These are phyloP conservation scores for Emericellopsis terricola DNA, from an alignment of 495 filamentous ascomycete species.

Conservation along the genomic window DNA sequence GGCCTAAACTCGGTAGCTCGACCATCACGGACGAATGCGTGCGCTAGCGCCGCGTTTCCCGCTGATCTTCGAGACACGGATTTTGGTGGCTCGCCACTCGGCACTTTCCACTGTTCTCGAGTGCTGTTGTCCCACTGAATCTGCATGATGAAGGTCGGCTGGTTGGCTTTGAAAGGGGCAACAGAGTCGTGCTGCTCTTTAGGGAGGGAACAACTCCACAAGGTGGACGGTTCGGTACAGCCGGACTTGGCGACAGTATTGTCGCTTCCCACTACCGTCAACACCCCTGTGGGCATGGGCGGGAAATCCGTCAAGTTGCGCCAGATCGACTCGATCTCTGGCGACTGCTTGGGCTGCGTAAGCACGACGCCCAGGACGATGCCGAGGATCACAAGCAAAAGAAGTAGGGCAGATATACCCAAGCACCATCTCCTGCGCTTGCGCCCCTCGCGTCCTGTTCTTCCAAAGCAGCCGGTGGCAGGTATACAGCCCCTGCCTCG, in stretches of 20 bases:
- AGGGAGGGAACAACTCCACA: constrained; percentile 74
- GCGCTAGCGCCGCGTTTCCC: not conserved
- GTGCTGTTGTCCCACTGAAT: constrained; percentile 66
- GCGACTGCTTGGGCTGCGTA: constrained; percentile 18
- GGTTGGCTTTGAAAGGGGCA: constrained; percentile 37
- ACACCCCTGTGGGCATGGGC: constrained; percentile 65
- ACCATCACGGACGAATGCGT: not conserved
- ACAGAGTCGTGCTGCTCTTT: constrained; percentile 49
- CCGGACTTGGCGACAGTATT: constrained; percentile 34
- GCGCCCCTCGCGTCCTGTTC: constrained; percentile 41
- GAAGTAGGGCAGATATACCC: constrained; percentile 28
- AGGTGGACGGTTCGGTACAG: constrained; percentile 47
- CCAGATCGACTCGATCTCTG: constrained; percentile 28
- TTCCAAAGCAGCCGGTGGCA: constrained; percentile 40
- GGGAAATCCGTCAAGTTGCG: constrained; percentile 75
- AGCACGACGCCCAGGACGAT: constrained; percentile 43
- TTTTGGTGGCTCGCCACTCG: constrained; percentile 12
- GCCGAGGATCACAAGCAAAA: constrained; percentile 39
- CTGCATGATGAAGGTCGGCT: constrained; percentile 63
- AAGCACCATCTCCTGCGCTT: constrained; percentile 45
- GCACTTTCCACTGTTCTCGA: constrained; percentile 22
- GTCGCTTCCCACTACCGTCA: constrained; percentile 53
- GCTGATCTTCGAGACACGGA: constrained; percentile 1
- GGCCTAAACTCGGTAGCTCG: constrained; percentile 26
- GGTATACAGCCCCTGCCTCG: constrained; percentile 40